Evolutionary conservation across 1,284 basidiomycete species (phyloP), one percentile per base, ranked within the genome.

Genomic region (Apiotrichum porosum): DNA sequence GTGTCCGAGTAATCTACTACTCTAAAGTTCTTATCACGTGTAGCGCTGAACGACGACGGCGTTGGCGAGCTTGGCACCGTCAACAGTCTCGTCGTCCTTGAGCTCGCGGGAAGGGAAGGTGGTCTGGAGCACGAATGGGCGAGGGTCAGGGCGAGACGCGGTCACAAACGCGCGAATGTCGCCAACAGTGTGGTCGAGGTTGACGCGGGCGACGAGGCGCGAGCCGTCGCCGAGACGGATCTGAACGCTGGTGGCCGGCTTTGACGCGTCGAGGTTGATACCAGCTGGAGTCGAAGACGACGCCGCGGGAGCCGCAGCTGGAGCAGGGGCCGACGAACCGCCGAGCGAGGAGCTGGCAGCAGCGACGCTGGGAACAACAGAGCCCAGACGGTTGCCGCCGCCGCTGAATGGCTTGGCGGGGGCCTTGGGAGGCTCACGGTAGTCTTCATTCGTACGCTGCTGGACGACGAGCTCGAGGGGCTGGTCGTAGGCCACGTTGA

Each of bases 211-310:
- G 3, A 91, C 85, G 69, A 94, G 81, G 57, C 91, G 80, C n/a
- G 88, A 87, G 12, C 95, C 95, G 72, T 97, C 92, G 10, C 85
- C 86, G 38, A 97, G 70, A 39, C 93, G 79, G 47, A 97, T 79
- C 75, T 97, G 93, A n/a, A 98, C 79, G 63, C 82, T 89, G 28
- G 93, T 97, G 44, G 83, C 86, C 2, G 93, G 93, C 68, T 81
- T 78, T 51, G 31, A 26, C 21, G 82, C 79, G 33, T 66, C 75
- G 21, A 81, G 76, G 19, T 47, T 41, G 35, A 76, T 38, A n/a
- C 21, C 24, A 56, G 51, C 15, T 26, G 70, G 49, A 2, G 66
- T 32, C 37, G 45, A 52, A 35, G 31, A 55, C 48, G 47, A 47
- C 23, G 35, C 42, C n/a, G 52, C 49, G 19, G 44, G 55, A 21